Evolutionary conservation across 2,329 filamentous ascomycete species (phyloP), one percentile per base, ranked within the genome.

Genomic region (Colletotrichum noveboracense): DNA sequence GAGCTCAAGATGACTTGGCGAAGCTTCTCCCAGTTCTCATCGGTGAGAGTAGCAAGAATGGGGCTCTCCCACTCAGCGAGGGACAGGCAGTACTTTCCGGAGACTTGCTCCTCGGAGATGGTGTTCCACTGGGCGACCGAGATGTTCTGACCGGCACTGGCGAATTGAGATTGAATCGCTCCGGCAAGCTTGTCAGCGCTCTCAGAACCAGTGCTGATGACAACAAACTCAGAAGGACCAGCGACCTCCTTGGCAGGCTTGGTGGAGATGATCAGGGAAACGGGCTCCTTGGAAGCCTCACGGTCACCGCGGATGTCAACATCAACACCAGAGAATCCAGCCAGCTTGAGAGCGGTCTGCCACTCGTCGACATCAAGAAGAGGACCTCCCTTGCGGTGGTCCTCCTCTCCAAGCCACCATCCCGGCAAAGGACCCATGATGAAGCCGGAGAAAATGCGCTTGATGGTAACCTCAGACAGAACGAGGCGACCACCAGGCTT

Each of bases 371-470:
- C 64, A 21, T 70, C 66, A 26, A 74, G 18, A 13, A 64, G 56
- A 13, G 76, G 77, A 10, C 71, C 66, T 2, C 70, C 65, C 16
- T 48, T 76, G 32, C 77, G 72, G 18, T 66, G 69, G 30, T 78
- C 70, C 7, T 82, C 80, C 60, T 81, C 78, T 5, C 80, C 80
- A 4, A 83, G 79, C 84, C 85, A 86, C 84, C 85, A 86, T 32
- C 83, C 84, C 6, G 82, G 78, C 9, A 86, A 80, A 16, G 80
- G 78, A 18, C 84, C 84, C 71, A 85, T 85, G 21, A 81, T 70
- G 34, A 82, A 72, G 52, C 75, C 69, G 36, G 78, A 77, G 67
- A 79, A 74, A 36, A 76, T 74, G 8, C 66, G 66, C 18, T 78
- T 66, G 7, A 78, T 77, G 6, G 81, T 83, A 21, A 78, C 75